Evolutionary conservation across 2,329 filamentous ascomycete species (phyloP).

Genomic region (Paecilomyces sp.): DNA sequence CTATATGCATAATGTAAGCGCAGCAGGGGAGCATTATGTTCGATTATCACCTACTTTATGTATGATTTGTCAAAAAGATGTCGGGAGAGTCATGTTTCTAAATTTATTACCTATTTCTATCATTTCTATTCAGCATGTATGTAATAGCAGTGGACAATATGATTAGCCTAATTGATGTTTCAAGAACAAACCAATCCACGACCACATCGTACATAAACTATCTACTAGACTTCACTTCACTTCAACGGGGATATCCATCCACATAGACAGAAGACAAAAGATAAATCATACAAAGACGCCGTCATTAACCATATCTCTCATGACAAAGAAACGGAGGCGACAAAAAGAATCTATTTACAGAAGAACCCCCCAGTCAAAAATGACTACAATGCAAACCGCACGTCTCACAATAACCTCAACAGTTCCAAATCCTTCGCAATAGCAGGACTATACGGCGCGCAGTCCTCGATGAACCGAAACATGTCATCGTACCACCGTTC

Average conservation of each 20-base stretch:
- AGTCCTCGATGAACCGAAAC: conserved; percentile 32
- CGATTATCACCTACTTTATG: neutral
- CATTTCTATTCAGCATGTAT: neutral
- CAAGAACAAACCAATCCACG: too few species aligned
- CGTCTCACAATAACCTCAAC: conserved; percentile 20
- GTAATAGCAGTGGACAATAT: neutral
- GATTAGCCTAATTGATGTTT: too few species aligned
- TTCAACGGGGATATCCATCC: neutral
- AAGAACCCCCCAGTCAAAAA: neutral
- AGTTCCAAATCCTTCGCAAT: conserved; percentile 34
- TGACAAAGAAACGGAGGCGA: neutral
- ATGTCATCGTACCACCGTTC: conserved; percentile 36
- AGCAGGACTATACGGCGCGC: conserved; percentile 30
- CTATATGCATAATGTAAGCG: neutral
- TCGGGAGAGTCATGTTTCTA: neutral
- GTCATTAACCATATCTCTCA: neutral
- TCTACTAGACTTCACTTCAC: neutral
- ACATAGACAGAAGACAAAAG: neutral
- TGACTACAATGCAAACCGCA: neutral
- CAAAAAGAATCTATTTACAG: neutral
- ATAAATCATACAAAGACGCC: neutral
- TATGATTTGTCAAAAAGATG: neutral
- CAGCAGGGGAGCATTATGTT: neutral
- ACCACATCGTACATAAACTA: too few species aligned
- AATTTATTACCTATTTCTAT: neutral